phyloP scores from a whole-genome alignment of 805 yeast genomes.

The Lipomyces yamanashiensis region DNA sequence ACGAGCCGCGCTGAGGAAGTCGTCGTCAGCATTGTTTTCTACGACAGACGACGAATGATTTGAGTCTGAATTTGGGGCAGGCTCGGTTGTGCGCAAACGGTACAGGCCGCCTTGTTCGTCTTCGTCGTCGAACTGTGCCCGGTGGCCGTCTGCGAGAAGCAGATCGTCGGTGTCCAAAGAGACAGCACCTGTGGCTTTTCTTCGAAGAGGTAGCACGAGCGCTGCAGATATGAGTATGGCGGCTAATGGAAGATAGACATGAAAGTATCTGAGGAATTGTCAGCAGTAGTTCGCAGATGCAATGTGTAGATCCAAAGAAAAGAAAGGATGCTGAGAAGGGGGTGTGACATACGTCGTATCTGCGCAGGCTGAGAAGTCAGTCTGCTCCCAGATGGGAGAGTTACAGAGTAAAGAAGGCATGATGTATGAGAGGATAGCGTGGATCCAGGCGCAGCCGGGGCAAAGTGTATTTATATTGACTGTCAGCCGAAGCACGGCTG shows the following conservation, averaged over 20 bases:
- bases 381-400: slow-evolving; percentile 2
- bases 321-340: not conserved
- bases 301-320: not conserved
- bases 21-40: slow-evolving; percentile 10
- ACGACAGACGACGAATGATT: slow-evolving; percentile 4
- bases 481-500: too few species aligned
- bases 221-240: not conserved
- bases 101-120: slow-evolving; percentile 14
- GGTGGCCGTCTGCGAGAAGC: not conserved
- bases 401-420: not conserved
- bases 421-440: not conserved
- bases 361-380: slow-evolving; percentile 8
- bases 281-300: not conserved
- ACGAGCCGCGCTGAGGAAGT: not conserved
- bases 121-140: not conserved
- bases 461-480: not conserved
- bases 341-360: not conserved
- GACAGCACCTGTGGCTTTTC: not conserved
- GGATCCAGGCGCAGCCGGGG: not conserved
- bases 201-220: slow-evolving; percentile 1
- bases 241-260: not conserved
- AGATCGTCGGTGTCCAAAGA: not conserved
- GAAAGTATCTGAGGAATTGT: slow-evolving; percentile 1
- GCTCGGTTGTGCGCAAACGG: slow-evolving; percentile 22
- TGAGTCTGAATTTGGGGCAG: not conserved